Evolutionary conservation across 2,329 filamentous ascomycete genomes (phyloP).

Genomic region (Verticillium dahliae): DNA sequence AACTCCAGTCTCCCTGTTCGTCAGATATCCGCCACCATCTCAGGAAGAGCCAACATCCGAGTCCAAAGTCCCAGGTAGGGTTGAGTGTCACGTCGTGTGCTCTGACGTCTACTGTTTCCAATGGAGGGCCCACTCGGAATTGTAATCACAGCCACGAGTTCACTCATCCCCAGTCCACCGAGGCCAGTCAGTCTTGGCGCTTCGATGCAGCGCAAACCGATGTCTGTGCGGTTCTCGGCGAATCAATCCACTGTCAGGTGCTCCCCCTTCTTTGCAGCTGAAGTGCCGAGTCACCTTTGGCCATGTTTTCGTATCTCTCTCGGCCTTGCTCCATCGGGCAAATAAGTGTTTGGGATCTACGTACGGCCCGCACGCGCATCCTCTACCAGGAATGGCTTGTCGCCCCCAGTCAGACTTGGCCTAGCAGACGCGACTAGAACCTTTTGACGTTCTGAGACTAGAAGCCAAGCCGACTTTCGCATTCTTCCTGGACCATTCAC

Average conservation of each 20-base stretch:
- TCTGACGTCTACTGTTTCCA: background rate
- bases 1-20: background rate
- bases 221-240: background rate
- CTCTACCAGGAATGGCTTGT: background rate
- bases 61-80: background rate
- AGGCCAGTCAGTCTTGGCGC: background rate
- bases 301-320: background rate
- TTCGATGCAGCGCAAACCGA: background rate
- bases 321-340: background rate
- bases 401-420: background rate
- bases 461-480: background rate
- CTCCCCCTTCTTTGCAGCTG: background rate
- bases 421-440: too few species aligned
- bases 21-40: background rate
- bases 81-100: background rate
- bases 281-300: background rate
- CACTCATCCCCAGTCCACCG: background rate
- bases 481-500: background rate
- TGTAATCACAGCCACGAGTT: background rate
- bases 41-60: background rate
- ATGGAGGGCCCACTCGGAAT: background rate
- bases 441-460: too few species aligned
- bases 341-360: background rate
- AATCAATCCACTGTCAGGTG: background rate
- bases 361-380: background rate